phyloP scores from a whole-genome alignment of 129 eudicot species.

The Lonicera japonica region DNA sequence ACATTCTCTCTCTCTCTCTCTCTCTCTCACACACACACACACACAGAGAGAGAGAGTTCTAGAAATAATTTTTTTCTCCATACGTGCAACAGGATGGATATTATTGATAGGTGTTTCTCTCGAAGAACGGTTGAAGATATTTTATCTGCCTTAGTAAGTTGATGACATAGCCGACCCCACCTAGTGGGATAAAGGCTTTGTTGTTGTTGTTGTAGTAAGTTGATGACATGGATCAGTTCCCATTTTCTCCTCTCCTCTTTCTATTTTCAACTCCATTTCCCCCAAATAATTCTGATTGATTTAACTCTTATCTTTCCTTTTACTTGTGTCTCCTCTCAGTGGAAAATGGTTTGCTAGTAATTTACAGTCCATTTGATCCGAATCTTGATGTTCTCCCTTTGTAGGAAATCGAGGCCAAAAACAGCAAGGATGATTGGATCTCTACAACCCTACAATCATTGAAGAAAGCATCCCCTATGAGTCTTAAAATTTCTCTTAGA shows the following conservation, averaged over 20 bases:
- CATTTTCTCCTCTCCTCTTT: too few species aligned
- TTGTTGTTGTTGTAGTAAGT: too few species aligned
- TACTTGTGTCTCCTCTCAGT: not conserved
- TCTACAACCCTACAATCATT: slow-evolving; percentile 53
- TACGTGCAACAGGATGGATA: slow-evolving; percentile 44
- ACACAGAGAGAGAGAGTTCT: too few species aligned
- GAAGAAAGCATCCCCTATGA: slow-evolving; percentile 86
- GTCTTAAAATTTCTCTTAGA: slow-evolving; percentile 86
- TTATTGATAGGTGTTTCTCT: slow-evolving; percentile 72
- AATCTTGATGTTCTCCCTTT: slow-evolving; percentile 4
- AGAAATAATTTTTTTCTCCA: too few species aligned
- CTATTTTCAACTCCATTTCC: too few species aligned
- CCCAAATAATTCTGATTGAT: too few species aligned
- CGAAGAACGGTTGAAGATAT: slow-evolving; percentile 78
- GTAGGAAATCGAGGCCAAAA: slow-evolving; percentile 62
- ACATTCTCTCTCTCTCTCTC: too few species aligned
- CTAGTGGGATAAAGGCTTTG: too few species aligned
- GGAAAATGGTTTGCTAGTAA: too few species aligned
- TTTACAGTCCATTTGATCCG: not conserved
- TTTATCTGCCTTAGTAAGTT: slow-evolving; percentile 69
- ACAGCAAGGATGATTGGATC: slow-evolving; percentile 74
- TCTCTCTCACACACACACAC: too few species aligned
- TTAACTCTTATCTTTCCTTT: not conserved
- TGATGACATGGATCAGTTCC: too few species aligned
- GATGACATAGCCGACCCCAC: too few species aligned